These are phyloP conservation scores for Silene noctiflora DNA, from an alignment of 179 eudicot genomes.

Conservation along the genomic window DNA sequence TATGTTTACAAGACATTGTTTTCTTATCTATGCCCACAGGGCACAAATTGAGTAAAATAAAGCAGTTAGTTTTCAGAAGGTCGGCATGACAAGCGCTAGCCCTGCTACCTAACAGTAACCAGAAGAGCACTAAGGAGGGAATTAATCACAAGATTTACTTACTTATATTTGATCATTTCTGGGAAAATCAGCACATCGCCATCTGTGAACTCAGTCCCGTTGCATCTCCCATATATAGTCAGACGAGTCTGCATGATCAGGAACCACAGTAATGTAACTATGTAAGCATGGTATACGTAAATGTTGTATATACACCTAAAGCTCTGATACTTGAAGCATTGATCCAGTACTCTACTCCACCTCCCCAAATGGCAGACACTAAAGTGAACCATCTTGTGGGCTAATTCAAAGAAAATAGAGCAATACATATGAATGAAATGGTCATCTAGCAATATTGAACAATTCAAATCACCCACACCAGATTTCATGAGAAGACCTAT, in stretches of 20 bases:
- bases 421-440: not conserved
- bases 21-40: not conserved
- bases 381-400: not conserved
- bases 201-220: conserved; percentile 48
- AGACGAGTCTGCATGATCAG: conserved; percentile 47
- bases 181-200: conserved; percentile 88
- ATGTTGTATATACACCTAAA: not conserved
- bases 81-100: not conserved
- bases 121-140: not conserved
- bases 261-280: conserved; percentile 10
- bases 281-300: conserved; percentile 4
- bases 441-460: not conserved
- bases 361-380: not conserved
- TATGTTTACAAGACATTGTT: not conserved
- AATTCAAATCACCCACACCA: not conserved
- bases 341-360: not conserved
- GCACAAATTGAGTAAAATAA: not conserved
- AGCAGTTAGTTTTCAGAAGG: not conserved
- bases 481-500: not conserved
- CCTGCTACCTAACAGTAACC: not conserved
- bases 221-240: conserved; percentile 65
- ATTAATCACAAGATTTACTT: not conserved
- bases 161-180: conserved; percentile 78
- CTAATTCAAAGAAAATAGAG: not conserved
- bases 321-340: not conserved